Conservation (phyloP, 768 basidiomycete genomes). For the Phanerodontia chrysosporium region DNA sequence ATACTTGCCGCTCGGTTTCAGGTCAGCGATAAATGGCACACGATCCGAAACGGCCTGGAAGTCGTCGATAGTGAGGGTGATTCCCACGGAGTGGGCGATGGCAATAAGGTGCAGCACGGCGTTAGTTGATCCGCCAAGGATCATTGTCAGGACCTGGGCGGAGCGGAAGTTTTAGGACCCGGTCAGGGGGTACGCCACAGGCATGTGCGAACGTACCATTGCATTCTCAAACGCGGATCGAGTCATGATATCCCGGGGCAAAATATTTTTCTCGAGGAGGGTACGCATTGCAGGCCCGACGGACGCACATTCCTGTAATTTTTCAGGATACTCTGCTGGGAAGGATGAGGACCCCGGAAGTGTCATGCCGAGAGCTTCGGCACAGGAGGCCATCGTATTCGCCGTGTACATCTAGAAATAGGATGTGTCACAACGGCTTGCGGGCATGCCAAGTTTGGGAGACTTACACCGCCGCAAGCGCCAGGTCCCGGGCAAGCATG, state of each 20-base stretch:
- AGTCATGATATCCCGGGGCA: constrained; percentile 96
- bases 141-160: constrained; percentile 85
- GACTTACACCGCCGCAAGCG: constrained; percentile 91
- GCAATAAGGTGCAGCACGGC: constrained; percentile 96
- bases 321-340: constrained; percentile 90
- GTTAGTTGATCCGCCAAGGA: constrained; percentile 96
- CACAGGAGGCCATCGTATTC: constrained; percentile 96
- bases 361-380: constrained; percentile 95
- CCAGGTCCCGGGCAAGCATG: constrained; percentile 97
- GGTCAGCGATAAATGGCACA: constrained; percentile 90
- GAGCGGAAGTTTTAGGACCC: neutral
- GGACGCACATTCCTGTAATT: constrained; percentile 75
- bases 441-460: neutral
- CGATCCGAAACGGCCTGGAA: constrained; percentile 93
- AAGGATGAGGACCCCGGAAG: constrained; percentile 96
- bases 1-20: constrained; percentile 97
- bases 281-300: constrained; percentile 82
- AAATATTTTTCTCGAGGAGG: constrained; percentile 86
- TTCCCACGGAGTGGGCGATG: constrained; percentile 92
- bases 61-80: constrained; percentile 85
- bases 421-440: neutral
- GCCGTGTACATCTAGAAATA: constrained; percentile 86
- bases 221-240: constrained; percentile 96
- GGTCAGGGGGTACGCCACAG: constrained; percentile 6
- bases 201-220: constrained; percentile 52